Conservation (phyloP, 176 grass and related monocot species). For the Carex myosuroides region DNA sequence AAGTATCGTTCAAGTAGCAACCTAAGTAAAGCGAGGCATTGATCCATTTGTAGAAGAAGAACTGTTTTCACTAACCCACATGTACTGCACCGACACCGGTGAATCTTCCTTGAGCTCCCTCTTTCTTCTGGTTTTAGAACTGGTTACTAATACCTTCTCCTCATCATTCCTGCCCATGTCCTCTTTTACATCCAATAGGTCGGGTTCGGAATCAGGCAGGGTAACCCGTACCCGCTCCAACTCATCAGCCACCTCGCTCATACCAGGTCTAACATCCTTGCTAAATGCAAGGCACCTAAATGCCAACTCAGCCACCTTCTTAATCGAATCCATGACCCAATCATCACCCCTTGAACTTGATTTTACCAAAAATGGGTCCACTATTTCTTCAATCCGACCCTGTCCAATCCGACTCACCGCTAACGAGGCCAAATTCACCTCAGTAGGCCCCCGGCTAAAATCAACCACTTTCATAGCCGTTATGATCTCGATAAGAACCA, state of each 20-base stretch:
- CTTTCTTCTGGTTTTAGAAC: background rate
- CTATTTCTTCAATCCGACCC: conserved; percentile 52
- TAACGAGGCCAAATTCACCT: conserved; percentile 76
- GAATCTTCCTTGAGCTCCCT: conserved; percentile 13
- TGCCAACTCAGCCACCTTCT: conserved; percentile 65
- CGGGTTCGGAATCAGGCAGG: background rate
- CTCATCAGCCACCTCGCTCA: conserved; percentile 74
- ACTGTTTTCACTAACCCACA: conserved; percentile 60
- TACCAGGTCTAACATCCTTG: conserved; percentile 64
- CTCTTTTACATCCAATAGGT: background rate
- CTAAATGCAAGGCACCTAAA: conserved; percentile 86
- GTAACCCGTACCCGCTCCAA: conserved; percentile 32
- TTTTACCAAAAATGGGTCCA: conserved; percentile 45
- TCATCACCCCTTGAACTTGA: conserved; percentile 4
- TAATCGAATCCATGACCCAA: conserved; percentile 48
- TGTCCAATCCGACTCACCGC: conserved; percentile 57
- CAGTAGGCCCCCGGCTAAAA: conserved; percentile 44
- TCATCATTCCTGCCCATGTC: background rate
- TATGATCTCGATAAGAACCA: conserved; percentile 88
- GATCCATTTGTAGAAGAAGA: conserved; percentile 55
- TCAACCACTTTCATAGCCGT: conserved; percentile 92
- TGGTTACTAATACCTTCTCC: background rate
- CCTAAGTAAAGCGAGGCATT: conserved; percentile 27
- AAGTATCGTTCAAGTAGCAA: background rate
- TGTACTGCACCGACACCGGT: conserved; percentile 60